These are phyloP conservation scores for Erodium trifolium DNA, from an alignment of 441 rosid species.

Conservation along the genomic window DNA sequence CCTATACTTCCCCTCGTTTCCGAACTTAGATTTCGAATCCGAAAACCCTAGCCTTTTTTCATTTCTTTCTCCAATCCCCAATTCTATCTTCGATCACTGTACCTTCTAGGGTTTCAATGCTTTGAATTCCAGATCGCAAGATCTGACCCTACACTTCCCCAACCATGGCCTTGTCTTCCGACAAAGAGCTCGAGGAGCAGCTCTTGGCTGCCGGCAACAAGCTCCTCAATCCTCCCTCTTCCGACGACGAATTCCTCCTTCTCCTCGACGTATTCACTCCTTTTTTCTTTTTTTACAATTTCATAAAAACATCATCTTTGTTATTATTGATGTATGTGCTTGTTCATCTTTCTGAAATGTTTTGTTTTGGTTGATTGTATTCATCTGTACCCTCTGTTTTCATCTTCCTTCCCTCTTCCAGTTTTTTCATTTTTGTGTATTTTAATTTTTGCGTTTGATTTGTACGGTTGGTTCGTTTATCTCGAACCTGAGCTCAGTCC, in stretches of 20 bases:
- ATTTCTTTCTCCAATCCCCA: conserved; percentile 5
- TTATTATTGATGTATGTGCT: not conserved
- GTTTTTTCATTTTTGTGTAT: not conserved
- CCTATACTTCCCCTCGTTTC: not conserved
- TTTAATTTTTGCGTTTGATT: not conserved
- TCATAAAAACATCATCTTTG: not conserved
- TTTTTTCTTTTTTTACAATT: not conserved
- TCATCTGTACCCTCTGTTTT: not conserved
- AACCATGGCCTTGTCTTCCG: conserved; percentile 40
- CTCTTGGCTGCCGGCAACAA: conserved; percentile 62
- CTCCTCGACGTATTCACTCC: conserved; percentile 75
- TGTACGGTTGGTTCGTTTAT: not conserved
- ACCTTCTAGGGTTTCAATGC: conserved; percentile 29
- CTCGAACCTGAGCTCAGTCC: not conserved
- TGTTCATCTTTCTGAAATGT: not conserved
- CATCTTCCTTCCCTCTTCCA: not conserved
- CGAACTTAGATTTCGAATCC: not conserved
- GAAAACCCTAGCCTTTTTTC: conserved; percentile 20
- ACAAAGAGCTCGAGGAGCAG: conserved; percentile 63
- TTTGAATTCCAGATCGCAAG: conserved; percentile 25
- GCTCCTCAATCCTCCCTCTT: conserved; percentile 55
- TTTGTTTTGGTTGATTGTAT: not conserved
- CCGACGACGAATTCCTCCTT: conserved; percentile 64
- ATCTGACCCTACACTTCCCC: not conserved
- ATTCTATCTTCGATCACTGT: conserved; percentile 17